Conservation (phyloP, 2,329 filamentous ascomycete species). For the Mariannaea elegans region DNA sequence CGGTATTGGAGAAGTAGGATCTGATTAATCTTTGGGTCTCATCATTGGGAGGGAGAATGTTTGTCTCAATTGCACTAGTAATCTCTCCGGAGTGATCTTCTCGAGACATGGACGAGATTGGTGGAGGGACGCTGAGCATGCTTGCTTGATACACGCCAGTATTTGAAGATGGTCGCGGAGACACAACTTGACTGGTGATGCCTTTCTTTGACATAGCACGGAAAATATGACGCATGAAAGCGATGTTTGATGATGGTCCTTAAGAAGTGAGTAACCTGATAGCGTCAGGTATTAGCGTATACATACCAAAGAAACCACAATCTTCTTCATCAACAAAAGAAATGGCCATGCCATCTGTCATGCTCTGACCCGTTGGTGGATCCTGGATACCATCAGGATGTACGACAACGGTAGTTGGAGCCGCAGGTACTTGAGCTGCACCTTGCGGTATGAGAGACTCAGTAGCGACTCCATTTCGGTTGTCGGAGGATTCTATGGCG, state of each 20-base stretch:
- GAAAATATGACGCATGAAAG: slow-evolving; percentile 27
- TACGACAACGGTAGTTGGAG: slow-evolving; percentile 11
- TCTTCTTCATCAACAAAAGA: slow-evolving; percentile 25
- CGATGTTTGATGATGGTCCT: slow-evolving; percentile 29
- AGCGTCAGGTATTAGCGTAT: not conserved
- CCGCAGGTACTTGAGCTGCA: not conserved
- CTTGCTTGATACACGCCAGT: not conserved
- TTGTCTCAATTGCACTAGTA: not conserved
- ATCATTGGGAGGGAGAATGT: slow-evolving; percentile 28
- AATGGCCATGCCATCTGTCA: slow-evolving; percentile 27
- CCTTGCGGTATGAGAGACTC: not conserved
- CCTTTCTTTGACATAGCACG: slow-evolving; percentile 16
- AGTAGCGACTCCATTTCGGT: not conserved
- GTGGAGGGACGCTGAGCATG: slow-evolving; percentile 8
- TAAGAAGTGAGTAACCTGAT: not conserved
- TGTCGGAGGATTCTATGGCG: not conserved
- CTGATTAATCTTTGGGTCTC: slow-evolving; percentile 32
- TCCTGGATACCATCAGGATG: slow-evolving; percentile 17
- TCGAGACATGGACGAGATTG: not conserved
- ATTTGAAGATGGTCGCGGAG: not conserved
- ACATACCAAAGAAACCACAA: slow-evolving; percentile 26
- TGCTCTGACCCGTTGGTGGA: slow-evolving; percentile 13
- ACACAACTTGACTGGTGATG: not conserved
- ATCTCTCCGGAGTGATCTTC: not conserved
- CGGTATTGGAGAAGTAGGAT: slow-evolving; percentile 41